These are phyloP conservation scores for Myochromella boudieri DNA, from an alignment of 768 basidiomycete species.

Conservation along the genomic window DNA sequence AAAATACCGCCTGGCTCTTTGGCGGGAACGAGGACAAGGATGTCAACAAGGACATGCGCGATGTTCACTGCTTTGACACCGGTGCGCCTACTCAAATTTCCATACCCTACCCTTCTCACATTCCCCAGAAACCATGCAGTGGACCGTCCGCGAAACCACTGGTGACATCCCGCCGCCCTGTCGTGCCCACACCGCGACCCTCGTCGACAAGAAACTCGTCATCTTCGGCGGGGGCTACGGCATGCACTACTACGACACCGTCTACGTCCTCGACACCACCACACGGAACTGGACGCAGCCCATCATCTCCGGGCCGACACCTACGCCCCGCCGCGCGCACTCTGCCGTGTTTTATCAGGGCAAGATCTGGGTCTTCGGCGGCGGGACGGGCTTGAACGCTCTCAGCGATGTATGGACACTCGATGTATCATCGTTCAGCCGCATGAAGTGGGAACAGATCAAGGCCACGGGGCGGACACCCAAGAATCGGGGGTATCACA, in stretches of 20 bases:
- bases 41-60: slow-evolving; percentile 70
- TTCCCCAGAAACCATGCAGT: slow-evolving; percentile 78
- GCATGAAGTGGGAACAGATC: slow-evolving; percentile 44
- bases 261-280: slow-evolving; percentile 81
- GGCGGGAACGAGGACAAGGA: slow-evolving; percentile 87
- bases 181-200: slow-evolving; percentile 85
- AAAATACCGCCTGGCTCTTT: slow-evolving; percentile 81
- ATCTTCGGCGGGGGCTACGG: slow-evolving; percentile 89
- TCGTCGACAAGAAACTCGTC: slow-evolving; percentile 77
- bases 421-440: slow-evolving; percentile 47
- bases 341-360: slow-evolving; percentile 73
- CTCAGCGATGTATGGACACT: slow-evolving; percentile 90
- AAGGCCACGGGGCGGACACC: slow-evolving; percentile 58
- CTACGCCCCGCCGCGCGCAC: slow-evolving; percentile 83
- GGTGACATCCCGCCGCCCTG: slow-evolving; percentile 84
- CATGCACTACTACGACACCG: slow-evolving; percentile 76
- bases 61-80: slow-evolving; percentile 84
- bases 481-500: slow-evolving; percentile 81
- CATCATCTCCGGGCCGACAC: slow-evolving; percentile 35
- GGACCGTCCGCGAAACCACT: slow-evolving; percentile 73
- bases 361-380: slow-evolving; percentile 86
- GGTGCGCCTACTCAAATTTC: slow-evolving; percentile 40
- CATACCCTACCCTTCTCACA: not conserved
- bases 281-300: slow-evolving; percentile 67
- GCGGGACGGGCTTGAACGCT: slow-evolving; percentile 91